Percentiles rank a stretch among this genome's conserved stretches.
Conservation (phyloP, 176 grass and related monocot genomes). For the Bromus sterilis region DNA sequence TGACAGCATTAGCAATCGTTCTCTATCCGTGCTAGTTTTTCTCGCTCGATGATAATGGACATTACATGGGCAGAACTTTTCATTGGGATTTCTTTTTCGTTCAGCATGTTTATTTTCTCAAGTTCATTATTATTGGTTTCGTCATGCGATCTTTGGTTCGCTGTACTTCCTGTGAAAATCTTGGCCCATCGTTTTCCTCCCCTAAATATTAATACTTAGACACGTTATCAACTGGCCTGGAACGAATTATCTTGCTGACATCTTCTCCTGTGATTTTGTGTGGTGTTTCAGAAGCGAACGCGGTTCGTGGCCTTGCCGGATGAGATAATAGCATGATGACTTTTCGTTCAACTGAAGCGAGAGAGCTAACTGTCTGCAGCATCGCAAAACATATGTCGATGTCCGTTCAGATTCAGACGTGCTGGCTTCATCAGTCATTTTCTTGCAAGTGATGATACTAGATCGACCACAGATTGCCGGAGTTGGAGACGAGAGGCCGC, state of each 20-base stretch:
- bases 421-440: neutral
- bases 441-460: neutral
- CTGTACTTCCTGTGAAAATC: neutral
- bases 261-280: neutral
- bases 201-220: neutral
- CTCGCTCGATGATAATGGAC: constrained; percentile 6
- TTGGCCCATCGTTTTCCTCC: constrained; percentile 5
- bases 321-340: constrained; percentile 64
- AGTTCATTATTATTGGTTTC: neutral
- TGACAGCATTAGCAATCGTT: neutral
- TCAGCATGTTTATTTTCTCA: neutral
- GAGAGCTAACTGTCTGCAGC: neutral
- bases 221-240: neutral
- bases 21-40: neutral
- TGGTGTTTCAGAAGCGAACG: constrained; percentile 63
- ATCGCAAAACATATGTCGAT: neutral
- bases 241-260: neutral
- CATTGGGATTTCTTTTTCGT: constrained; percentile 10
- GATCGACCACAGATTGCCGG: neutral
- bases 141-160: neutral
- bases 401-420: neutral
- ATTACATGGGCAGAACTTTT: neutral
- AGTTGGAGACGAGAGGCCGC: neutral
- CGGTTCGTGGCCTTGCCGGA: constrained; percentile 71
- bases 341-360: neutral